Conservation (phyloP, 2,329 filamentous ascomycete genomes). For the Coniosporium tulheliwenetii region DNA sequence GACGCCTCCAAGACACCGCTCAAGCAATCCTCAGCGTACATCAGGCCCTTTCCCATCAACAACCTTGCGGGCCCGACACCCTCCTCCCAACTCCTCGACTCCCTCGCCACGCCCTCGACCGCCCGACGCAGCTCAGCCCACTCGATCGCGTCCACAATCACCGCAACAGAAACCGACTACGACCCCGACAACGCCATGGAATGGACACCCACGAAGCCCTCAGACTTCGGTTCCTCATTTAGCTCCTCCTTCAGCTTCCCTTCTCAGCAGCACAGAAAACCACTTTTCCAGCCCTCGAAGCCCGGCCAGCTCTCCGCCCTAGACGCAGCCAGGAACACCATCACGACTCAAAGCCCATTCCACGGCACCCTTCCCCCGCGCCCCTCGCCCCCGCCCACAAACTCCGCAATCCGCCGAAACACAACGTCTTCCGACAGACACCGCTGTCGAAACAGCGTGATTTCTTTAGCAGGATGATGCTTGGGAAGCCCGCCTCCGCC, state of each 20-base stretch:
- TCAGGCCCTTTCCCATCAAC: slow-evolving; percentile 20
- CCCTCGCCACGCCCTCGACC: slow-evolving; percentile 3
- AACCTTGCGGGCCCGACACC: slow-evolving; percentile 13
- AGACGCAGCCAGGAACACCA: slow-evolving; percentile 8
- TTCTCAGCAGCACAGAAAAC: neutral
- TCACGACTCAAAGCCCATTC: slow-evolving; percentile 39
- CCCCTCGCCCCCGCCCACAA: slow-evolving; percentile 50
- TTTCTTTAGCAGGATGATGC: slow-evolving; percentile 30
- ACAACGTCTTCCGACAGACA: slow-evolving; percentile 35
- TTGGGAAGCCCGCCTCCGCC: neutral
- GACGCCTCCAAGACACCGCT: too few relatives aligned
- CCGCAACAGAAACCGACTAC: slow-evolving; percentile 3
- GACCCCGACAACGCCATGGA: slow-evolving; percentile 49
- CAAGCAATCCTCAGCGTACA: slow-evolving; percentile 19
- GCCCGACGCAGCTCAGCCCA: slow-evolving; percentile 4
- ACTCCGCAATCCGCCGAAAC: slow-evolving; percentile 44
- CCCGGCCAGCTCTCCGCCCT: slow-evolving; percentile 1
- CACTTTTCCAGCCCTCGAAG: neutral
- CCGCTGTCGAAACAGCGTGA: slow-evolving; percentile 29
- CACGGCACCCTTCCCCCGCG: slow-evolving; percentile 56
- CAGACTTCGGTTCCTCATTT: too few relatives aligned
- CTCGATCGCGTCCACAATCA: slow-evolving; percentile 7
- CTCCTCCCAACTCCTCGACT: slow-evolving; percentile 1
- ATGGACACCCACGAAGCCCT: slow-evolving; percentile 42
- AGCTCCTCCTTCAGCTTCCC: neutral